A percentile compares a stretch with the other conserved stretches of the same genome.
Conservation (phyloP, 1,284 basidiomycete species). For the Ceratobasidium sp. region DNA sequence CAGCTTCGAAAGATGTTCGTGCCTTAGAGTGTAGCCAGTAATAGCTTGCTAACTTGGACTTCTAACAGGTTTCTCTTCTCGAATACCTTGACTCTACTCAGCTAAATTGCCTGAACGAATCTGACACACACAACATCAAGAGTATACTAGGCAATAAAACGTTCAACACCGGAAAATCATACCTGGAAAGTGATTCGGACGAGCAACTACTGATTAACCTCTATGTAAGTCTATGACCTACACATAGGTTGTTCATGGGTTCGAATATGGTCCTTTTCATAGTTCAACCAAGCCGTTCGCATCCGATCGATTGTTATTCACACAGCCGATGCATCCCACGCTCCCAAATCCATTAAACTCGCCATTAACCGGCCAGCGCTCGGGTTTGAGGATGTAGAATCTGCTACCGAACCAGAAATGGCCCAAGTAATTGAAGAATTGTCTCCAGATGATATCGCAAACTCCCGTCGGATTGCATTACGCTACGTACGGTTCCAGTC, state of each 20-base stretch:
- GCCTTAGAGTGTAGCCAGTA: neutral
- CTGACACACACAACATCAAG: slow-evolving; percentile 63
- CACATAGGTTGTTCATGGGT: no score
- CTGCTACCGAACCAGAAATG: slow-evolving; percentile 56
- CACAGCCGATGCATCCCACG: slow-evolving; percentile 58
- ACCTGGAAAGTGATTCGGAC: slow-evolving; percentile 79
- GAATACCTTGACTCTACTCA: slow-evolving; percentile 66
- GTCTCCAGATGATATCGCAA: slow-evolving; percentile 56
- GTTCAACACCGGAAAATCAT: slow-evolving; percentile 57
- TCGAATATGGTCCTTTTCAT: slow-evolving; percentile 16
- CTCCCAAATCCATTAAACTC: slow-evolving; percentile 70
- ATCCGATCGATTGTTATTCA: slow-evolving; percentile 73
- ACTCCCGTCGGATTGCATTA: slow-evolving; percentile 50
- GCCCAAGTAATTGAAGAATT: slow-evolving; percentile 60
- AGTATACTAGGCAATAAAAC: slow-evolving; percentile 61
- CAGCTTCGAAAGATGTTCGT: slow-evolving; percentile 39
- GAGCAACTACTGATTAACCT: slow-evolving; percentile 78
- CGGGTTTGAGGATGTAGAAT: slow-evolving; percentile 71
- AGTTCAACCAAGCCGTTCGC: slow-evolving; percentile 84
- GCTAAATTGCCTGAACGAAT: slow-evolving; percentile 80
- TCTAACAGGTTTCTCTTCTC: slow-evolving; percentile 60
- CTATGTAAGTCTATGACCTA: slow-evolving; percentile 62
- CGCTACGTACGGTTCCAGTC: slow-evolving; percentile 81
- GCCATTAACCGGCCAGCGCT: slow-evolving; percentile 70
- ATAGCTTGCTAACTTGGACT: slow-evolving; percentile 1